Percentiles rank a stretch among this genome's conserved stretches.
phyloP scores from a whole-genome alignment of 495 filamentous ascomycete genomes.

The Jackrogersella multiformis region DNA sequence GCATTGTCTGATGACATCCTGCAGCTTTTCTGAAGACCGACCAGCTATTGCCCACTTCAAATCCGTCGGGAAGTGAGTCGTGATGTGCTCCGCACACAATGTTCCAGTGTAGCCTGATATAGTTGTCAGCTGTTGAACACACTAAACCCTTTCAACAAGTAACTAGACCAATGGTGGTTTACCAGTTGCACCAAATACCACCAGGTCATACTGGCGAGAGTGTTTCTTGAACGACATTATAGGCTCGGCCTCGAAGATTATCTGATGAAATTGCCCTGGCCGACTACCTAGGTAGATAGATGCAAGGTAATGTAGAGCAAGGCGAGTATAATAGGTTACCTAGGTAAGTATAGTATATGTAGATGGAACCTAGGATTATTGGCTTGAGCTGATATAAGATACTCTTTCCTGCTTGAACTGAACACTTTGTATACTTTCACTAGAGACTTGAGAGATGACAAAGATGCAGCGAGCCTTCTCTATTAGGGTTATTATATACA shows the following conservation, averaged over 20 bases:
- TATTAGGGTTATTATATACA: conserved; percentile 27
- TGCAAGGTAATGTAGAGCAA: background rate
- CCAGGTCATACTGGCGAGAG: conserved; percentile 77
- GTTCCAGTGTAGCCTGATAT: conserved; percentile 88
- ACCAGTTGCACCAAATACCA: conserved; percentile 79
- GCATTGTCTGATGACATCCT: conserved; percentile 70
- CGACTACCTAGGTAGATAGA: background rate
- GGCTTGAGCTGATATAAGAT: background rate
- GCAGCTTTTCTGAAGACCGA: conserved; percentile 77
- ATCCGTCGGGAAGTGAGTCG: conserved; percentile 75
- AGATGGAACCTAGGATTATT: too few species aligned
- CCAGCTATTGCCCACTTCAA: conserved; percentile 92
- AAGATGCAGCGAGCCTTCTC: conserved; percentile 16
- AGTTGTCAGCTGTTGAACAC: conserved; percentile 27
- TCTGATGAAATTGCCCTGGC: background rate
- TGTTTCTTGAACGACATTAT: conserved; percentile 57
- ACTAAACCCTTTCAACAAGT: background rate
- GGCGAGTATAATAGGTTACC: background rate
- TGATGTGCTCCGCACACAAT: conserved; percentile 79
- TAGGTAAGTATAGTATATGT: background rate
- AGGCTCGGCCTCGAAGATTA: background rate
- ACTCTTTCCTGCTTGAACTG: background rate
- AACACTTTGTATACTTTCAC: conserved; percentile 7
- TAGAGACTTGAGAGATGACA: background rate
- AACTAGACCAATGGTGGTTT: conserved; percentile 9